Base-by-base conservation (phyloP, 257 asterid species). In the Hygrophila difformis region DNA sequence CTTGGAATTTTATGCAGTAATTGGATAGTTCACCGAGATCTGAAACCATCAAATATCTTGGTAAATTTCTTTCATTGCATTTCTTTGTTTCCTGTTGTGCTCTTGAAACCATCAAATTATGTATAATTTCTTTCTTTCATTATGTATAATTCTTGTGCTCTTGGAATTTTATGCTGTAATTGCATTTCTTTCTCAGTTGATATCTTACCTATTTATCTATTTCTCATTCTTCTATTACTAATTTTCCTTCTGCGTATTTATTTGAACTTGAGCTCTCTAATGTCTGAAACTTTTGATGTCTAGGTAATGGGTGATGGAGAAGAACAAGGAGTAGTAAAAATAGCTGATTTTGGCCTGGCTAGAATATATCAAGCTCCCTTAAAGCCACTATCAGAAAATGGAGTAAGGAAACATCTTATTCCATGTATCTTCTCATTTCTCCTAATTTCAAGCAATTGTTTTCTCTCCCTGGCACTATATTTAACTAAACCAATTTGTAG, bases 271-370 rank as follows among this genome's bases (percentile, higher is more conserved):
- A 52, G 39, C 17, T 66, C n/a, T n/a, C n/a, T n/a, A n/a, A n/a
- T 60, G 22, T 51, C 37, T 48, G 51, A 21, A 41, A 56, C 35
- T 39, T 56, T 23, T 43, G 43, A 22, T 49, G 16, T 58, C 53
- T 63, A 89, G 98, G 98, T 89, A 59, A 89, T 89, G 98, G 98
- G 98, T 16, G 98, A 85, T 23, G 98, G 92, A 24, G 96, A 89
- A 53, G 98, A 89, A 53, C 98, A 89, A 22, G 98, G 98, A 61
- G 74, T 89, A n/a, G 76, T 89, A 35, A 89, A 89, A 73, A 77
- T 89, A 57, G 96, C 94, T 64, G 98, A 89, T 71, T 89, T 89
- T 55, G 98, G 98, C 54, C 98, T 89, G 53, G 98, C 98, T 29
- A 79, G 96, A 77, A 78, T 89, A 55, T 89, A 82, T 59, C 96